Conservation (phyloP, 495 filamentous ascomycete genomes). For the Hypoxylon lenormandii region DNA sequence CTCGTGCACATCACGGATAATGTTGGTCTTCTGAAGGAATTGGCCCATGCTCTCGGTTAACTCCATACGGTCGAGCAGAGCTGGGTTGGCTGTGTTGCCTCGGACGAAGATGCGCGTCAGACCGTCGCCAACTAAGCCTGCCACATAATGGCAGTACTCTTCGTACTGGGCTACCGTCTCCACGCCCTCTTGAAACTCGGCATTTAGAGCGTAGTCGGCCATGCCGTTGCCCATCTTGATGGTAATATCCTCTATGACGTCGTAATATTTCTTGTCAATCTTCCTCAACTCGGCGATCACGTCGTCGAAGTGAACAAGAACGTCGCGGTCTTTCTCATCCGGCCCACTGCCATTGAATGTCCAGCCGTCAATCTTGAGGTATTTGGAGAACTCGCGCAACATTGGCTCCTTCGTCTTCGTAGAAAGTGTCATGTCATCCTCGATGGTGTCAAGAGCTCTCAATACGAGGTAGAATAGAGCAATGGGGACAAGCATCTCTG, state of each 20-base stretch:
- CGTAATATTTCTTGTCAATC: constrained; percentile 83
- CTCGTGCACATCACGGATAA: constrained; percentile 93
- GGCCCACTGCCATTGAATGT: constrained; percentile 85
- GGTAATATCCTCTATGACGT: constrained; percentile 93
- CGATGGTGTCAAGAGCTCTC: constrained; percentile 92
- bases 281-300: constrained; percentile 89
- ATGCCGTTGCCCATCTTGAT: constrained; percentile 97
- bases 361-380: constrained; percentile 87
- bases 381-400: constrained; percentile 80
- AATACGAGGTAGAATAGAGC: constrained; percentile 93
- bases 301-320: constrained; percentile 90
- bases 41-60: constrained; percentile 96
- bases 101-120: constrained; percentile 91
- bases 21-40: constrained; percentile 97
- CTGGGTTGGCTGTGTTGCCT: constrained; percentile 85
- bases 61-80: constrained; percentile 78
- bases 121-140: constrained; percentile 95
- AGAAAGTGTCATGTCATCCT: constrained; percentile 96
- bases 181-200: constrained; percentile 83
- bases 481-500: constrained; percentile 89
- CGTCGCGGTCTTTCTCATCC: constrained; percentile 91
- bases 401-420: constrained; percentile 85
- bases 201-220: constrained; percentile 91
- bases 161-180: constrained; percentile 90
- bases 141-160: constrained; percentile 96